Evolutionary conservation across 441 rosid species (phyloP).

Genomic region (Heliophila coronopifolia): DNA sequence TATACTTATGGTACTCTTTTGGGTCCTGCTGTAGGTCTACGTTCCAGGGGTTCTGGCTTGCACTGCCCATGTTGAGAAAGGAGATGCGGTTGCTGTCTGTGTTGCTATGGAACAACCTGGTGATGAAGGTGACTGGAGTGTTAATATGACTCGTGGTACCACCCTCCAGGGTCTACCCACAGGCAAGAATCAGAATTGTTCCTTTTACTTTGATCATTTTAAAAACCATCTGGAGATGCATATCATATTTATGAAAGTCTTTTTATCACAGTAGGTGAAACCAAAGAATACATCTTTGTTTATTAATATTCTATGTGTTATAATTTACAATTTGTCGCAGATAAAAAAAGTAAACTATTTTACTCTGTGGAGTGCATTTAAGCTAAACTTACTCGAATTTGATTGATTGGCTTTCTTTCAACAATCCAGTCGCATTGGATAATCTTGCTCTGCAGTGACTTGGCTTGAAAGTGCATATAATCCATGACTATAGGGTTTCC

Average conservation of each 20-base stretch:
- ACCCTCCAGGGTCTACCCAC: constrained; percentile 69
- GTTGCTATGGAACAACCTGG: constrained; percentile 75
- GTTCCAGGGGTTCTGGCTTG: constrained; percentile 97
- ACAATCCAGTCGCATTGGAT: not conserved
- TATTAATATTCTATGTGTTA: not conserved
- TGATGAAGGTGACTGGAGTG: constrained; percentile 65
- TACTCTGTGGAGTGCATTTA: not conserved
- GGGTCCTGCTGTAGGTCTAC: constrained; percentile 53
- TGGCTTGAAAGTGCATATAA: not conserved
- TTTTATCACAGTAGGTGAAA: not conserved
- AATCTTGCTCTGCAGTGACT: not conserved
- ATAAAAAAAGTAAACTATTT: not conserved
- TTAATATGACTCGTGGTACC: constrained; percentile 84
- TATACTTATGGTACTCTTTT: constrained; percentile 16
- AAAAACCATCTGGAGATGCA: not conserved
- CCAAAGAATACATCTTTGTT: constrained; percentile 1
- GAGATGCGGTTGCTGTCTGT: constrained; percentile 85
- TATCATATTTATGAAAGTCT: constrained; percentile 8
- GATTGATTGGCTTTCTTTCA: not conserved
- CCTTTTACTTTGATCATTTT: constrained; percentile 6
- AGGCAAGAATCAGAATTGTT: constrained; percentile 39
- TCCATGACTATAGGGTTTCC: not conserved
- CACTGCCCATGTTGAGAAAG: constrained; percentile 91
- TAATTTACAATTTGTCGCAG: not conserved
- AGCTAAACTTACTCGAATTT: not conserved